Base-by-base conservation (phyloP, 768 basidiomycete genomes). In the Lactifluus rugatus region DNA sequence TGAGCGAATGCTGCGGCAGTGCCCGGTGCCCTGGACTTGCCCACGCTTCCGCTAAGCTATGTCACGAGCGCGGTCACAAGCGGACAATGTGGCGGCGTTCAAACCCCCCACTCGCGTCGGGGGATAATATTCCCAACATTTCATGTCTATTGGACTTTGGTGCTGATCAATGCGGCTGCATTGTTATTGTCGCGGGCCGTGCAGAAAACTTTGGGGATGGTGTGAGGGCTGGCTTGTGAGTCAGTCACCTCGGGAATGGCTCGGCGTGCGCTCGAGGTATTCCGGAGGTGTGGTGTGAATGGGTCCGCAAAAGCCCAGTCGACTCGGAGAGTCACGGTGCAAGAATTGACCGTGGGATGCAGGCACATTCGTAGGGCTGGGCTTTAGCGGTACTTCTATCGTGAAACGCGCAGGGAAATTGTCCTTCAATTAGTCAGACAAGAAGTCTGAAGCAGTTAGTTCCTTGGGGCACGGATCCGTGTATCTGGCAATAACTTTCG, bases 91-190 rank as follows among this genome's bases (percentile, higher is more conserved):
- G 3, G 77, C 73, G 61, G 85, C 82, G 10, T 83, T 96, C 70
- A 78, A 72, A 61, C 65, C 69, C 32, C 72, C 96, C 66, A n/a
- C 75, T 97, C 25, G 77, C 73, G 2, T 80, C 80, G 1, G 82
- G 82, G 0, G 70, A 72, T 4, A 67, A 78, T 19, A 74, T 84
- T n/a, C 83, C 85, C 0, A 74, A 54, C 71, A 70, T 4, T 68
- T 92, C 58, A 74, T 72, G 9, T 79, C 93, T 0, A 78, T 95
- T 84, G 49, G 84, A 96, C 66, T 98, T 93, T 68, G n/a, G 90
- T 98, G 59, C 72, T 93, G 58, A 73, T 98, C 73, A 97, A 99
- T 66, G 82, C 94, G 2, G 84, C 93, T 5, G 94, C 93, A 14
- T 69, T 98, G 56, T 99, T 42, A 84, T 93, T 26, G 83, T 97